Conservation (phyloP, 768 basidiomycete genomes). For the Clathrus columnatus region DNA sequence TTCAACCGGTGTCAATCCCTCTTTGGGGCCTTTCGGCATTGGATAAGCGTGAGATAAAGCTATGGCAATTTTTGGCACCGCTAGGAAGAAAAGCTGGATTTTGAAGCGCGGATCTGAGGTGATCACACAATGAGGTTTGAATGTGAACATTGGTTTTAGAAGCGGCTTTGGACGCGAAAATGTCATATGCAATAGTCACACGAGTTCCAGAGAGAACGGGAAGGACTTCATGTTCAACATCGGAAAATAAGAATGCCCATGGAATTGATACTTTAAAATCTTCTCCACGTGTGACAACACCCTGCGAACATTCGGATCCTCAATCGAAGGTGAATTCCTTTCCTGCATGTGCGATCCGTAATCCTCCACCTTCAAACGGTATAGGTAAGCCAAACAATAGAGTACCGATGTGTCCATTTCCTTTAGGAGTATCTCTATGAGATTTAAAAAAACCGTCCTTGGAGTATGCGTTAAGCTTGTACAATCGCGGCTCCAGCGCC, state of each 20-base stretch:
- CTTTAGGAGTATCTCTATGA: conserved; percentile 14
- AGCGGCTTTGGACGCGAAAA: not conserved
- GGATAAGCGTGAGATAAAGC: not conserved
- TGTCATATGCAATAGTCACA: conserved; percentile 31
- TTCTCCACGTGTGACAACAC: not conserved
- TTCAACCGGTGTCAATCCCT: no score
- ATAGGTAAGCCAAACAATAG: conserved; percentile 11
- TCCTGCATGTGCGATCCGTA: conserved; percentile 7
- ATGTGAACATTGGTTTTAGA: not conserved
- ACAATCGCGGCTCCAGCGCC: conserved; percentile 22
- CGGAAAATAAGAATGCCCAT: conserved; percentile 28
- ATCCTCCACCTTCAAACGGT: conserved; percentile 10
- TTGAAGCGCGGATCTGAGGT: not conserved
- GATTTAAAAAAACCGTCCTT: conserved; percentile 10
- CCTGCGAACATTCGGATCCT: not conserved
- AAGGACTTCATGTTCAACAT: conserved; percentile 34
- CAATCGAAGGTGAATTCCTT: conserved; percentile 9
- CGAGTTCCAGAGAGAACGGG: conserved; percentile 29
- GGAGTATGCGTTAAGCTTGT: conserved; percentile 39
- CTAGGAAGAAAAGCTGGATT: not conserved
- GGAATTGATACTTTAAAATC: conserved; percentile 6
- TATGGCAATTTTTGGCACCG: not conserved
- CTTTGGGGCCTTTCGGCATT: no score
- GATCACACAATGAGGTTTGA: not conserved
- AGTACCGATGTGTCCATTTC: conserved; percentile 11